These are phyloP conservation scores for Rhodotorula sp. DNA, from an alignment of 1,284 basidiomycete genomes.

Conservation along the genomic window DNA sequence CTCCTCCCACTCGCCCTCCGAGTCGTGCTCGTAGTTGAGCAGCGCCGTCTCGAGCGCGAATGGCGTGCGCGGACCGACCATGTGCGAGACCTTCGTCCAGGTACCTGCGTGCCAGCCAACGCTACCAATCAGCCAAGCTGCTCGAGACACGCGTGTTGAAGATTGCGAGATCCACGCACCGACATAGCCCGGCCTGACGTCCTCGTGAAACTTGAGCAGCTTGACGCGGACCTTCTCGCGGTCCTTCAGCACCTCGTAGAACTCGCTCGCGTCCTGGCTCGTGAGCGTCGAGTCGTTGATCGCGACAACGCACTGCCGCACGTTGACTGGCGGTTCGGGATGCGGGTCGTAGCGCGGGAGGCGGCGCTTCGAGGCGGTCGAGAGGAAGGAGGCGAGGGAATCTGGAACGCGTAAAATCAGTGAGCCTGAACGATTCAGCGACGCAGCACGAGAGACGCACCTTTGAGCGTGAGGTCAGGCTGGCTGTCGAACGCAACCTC, in stretches of 20 bases:
- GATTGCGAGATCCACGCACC: slow-evolving; percentile 52
- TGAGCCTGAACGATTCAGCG: not conserved
- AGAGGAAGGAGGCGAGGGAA: slow-evolving; percentile 18
- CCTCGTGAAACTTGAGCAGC: slow-evolving; percentile 70
- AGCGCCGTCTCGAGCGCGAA: slow-evolving; percentile 67
- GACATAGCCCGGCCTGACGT: slow-evolving; percentile 77
- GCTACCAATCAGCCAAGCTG: not conserved
- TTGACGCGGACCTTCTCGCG: slow-evolving; percentile 67
- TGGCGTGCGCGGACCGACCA: slow-evolving; percentile 72
- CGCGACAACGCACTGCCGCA: slow-evolving; percentile 61
- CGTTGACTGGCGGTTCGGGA: slow-evolving; percentile 37
- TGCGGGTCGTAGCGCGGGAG: slow-evolving; percentile 30
- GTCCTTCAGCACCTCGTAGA: slow-evolving; percentile 62
- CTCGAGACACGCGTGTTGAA: not conserved
- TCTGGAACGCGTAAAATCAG: slow-evolving; percentile 6
- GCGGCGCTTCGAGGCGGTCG: slow-evolving; percentile 9
- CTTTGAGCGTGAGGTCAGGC: slow-evolving; percentile 22
- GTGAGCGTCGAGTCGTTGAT: slow-evolving; percentile 74
- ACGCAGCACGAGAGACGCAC: slow-evolving; percentile 9
- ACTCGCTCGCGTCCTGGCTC: slow-evolving; percentile 61
- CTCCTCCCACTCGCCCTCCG: slow-evolving; percentile 81
- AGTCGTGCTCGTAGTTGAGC: slow-evolving; percentile 79
- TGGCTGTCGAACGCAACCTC: slow-evolving; percentile 47
- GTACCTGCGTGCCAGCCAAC: slow-evolving; percentile 54
- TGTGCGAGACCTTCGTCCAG: slow-evolving; percentile 71